Base-by-base conservation (phyloP, 177 flowering plant species). In the Vitis hybrid region DNA sequence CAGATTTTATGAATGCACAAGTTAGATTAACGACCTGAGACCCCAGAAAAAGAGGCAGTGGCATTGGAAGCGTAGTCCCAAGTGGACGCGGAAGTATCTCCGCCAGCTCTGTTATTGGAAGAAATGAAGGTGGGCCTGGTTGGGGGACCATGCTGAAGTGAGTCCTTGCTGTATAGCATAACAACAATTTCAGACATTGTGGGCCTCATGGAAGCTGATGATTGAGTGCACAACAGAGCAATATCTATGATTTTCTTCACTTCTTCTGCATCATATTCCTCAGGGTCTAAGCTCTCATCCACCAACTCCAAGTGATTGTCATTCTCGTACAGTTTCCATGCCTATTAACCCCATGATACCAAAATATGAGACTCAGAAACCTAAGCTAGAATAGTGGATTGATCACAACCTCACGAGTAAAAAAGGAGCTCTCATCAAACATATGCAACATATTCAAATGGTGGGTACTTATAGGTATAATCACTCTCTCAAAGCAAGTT, bases 121-220 rank as follows among this genome's bases (percentile, higher is more conserved):
- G 45, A 39, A 5, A 77, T 55, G 54, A 74, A 80, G 50, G 67
- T 39, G 8, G 82, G 82, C 63, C 59, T 74, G 0, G 58, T 68
- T 2, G 66, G 78, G 22, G 54, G 56, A 14, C 14, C 55, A 2
- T 19, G 69, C 50, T 50, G 74, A 2, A 57, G 3, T 10, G 53
- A 2, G 1, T 67, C 67, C 22, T 73, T 76, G 59, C 69, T 76
- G 45, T 62, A 50, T 0, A 80, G 74, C 71, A 71, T 1, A 16
- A 69, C 78, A 14, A 78, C 74, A 2, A 84, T 77, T 67, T 84
- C 83, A 13, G 87, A 84, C 87, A 84, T 84, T 5, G 78, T 73
- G 1, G 87, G 87, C 70, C 87, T 80, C 45, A 62, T 51, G 29
- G 81, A 51, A 53, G 73, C 67, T 2, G 72, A 34, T 14, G 85